phyloP scores from a whole-genome alignment of 345 rosid genomes.

The Populus tremula region DNA sequence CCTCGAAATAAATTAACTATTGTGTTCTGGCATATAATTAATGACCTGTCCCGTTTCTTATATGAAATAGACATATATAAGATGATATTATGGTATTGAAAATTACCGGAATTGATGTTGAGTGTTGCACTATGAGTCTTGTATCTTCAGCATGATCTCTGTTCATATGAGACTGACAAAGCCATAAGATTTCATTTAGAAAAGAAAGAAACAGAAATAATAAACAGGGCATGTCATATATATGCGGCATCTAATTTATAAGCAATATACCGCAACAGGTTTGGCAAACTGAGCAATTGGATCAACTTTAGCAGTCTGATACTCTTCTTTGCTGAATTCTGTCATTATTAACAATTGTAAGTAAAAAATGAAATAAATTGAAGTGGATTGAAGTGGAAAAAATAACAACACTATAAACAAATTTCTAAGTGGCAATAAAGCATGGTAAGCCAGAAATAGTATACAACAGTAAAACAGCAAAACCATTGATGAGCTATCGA shows the following conservation, averaged over 20 bases:
- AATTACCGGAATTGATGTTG: slow-evolving; percentile 73
- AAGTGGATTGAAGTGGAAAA: neutral
- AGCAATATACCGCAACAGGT: slow-evolving; percentile 71
- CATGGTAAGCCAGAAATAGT: neutral
- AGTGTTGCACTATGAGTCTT: slow-evolving; percentile 65
- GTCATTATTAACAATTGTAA: slow-evolving; percentile 7
- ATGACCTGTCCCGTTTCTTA: neutral
- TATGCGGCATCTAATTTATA: neutral
- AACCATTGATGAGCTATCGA: neutral
- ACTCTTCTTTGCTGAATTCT: slow-evolving; percentile 81
- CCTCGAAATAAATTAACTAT: neutral
- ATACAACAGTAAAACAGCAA: neutral
- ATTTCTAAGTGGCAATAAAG: neutral
- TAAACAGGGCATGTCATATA: neutral
- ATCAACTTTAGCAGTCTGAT: slow-evolving; percentile 69
- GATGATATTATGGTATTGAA: neutral
- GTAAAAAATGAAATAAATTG: neutral
- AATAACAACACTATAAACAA: neutral
- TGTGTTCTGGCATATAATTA: neutral
- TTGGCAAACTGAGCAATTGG: slow-evolving; percentile 77
- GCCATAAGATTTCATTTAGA: slow-evolving; percentile 5
- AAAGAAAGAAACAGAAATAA: slow-evolving; percentile 3
- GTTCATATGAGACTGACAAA: slow-evolving; percentile 80
- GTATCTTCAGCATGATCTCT: slow-evolving; percentile 91
- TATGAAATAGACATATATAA: slow-evolving; percentile 1